Percentiles rank a stretch among this genome's conserved stretches.
Evolutionary conservation across 441 rosid genomes (phyloP).

Genomic region (Gossypium schwendimanii): DNA sequence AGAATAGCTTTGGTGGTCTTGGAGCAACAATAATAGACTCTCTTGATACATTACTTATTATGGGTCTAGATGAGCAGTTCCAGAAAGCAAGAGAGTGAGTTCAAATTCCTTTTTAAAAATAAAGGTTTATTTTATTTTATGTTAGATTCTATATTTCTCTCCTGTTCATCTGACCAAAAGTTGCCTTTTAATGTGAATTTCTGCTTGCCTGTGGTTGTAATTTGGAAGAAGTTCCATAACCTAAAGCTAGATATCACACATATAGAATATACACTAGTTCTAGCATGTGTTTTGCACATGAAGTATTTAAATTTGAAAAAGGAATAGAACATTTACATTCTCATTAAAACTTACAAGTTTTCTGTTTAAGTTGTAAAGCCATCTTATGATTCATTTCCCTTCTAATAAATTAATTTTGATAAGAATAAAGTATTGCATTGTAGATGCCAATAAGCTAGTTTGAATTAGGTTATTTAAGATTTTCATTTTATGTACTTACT

Average conservation of each 20-base stretch:
- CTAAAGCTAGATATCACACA: neutral
- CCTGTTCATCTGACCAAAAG: neutral
- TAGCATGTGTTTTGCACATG: neutral
- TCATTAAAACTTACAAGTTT: neutral
- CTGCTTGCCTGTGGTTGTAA: neutral
- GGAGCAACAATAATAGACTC: conserved; percentile 93
- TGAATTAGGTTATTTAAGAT: neutral
- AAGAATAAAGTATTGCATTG: neutral
- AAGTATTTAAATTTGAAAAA: neutral
- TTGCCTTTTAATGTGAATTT: neutral
- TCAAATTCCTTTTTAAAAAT: neutral
- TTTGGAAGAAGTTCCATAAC: conserved; percentile 1
- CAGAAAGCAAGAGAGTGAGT: conserved; percentile 93
- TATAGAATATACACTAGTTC: neutral
- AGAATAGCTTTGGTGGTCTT: conserved; percentile 91
- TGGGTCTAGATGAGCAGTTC: conserved; percentile 91
- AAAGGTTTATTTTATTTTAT: neutral
- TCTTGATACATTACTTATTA: conserved; percentile 84
- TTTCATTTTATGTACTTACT: neutral
- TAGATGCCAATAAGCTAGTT: neutral
- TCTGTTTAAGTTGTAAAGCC: neutral
- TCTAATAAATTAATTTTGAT: neutral
- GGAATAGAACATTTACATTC: neutral
- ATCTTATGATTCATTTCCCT: neutral
- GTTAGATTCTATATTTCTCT: neutral